phyloP scores from a whole-genome alignment of 1,284 basidiomycete species.

The Heterobasidion annosum region DNA sequence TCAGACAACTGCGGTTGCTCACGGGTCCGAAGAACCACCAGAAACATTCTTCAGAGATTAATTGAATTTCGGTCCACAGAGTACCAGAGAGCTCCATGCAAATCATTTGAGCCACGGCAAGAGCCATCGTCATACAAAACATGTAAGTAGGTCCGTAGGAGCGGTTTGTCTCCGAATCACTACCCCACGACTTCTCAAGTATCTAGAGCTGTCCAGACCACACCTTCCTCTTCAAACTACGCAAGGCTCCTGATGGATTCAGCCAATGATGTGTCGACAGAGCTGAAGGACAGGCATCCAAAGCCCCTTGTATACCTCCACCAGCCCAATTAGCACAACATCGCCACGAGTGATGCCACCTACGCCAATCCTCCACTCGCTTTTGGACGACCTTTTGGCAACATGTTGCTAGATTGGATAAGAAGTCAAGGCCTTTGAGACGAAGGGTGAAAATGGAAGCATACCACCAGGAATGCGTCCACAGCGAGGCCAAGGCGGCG shows the following conservation, averaged over 20 bases:
- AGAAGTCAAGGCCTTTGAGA: not conserved
- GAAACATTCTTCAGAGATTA: too few species aligned
- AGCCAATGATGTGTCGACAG: not conserved
- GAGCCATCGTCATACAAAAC: too few species aligned
- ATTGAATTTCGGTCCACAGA: too few species aligned
- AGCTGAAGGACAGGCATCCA: not conserved
- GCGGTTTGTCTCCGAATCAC: too few species aligned
- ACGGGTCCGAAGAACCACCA: too few species aligned
- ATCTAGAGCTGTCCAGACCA: too few species aligned
- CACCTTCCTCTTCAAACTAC: too few species aligned
- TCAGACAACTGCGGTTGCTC: too few species aligned
- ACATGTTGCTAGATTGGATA: not conserved
- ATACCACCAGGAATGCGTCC: not conserved
- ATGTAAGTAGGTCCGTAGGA: too few species aligned
- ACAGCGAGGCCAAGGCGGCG: not conserved
- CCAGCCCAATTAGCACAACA: not conserved
- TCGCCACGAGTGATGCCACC: not conserved
- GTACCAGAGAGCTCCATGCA: too few species aligned
- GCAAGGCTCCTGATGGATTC: not conserved
- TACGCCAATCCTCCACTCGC: not conserved
- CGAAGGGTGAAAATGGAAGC: not conserved
- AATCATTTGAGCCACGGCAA: too few species aligned
- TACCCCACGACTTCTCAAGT: too few species aligned
- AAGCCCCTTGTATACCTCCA: not conserved
- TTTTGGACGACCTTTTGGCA: not conserved